Percentiles rank a stretch among this genome's conserved stretches.
Evolutionary conservation across 73 alveolate genomes (phyloP).

Genomic region (Stentor coeruleus): DNA sequence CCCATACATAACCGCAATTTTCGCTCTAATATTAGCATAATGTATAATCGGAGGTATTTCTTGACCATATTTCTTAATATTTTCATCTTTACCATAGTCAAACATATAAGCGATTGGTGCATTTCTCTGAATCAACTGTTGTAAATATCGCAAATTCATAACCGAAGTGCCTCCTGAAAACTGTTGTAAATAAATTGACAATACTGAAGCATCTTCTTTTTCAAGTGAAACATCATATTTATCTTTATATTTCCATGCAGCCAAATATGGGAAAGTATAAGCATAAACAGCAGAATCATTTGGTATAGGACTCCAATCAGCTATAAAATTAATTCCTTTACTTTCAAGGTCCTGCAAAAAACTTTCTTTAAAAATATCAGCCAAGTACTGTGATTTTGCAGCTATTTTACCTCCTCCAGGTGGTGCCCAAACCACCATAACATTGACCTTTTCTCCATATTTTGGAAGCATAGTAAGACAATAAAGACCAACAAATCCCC

Average conservation of each 20-base stretch:
- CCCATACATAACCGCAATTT: background rate
- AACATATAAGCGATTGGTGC: background rate
- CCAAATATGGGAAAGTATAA: background rate
- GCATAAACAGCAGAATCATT: background rate
- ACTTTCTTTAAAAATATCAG: background rate
- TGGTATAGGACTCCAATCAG: background rate
- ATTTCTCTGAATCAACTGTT: background rate
- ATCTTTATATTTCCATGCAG: background rate
- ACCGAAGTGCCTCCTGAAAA: background rate
- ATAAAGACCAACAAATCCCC: constrained; percentile 35
- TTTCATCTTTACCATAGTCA: constrained; percentile 42
- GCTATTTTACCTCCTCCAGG: constrained; percentile 3
- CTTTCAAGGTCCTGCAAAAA: background rate
- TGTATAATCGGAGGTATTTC: constrained; percentile 19
- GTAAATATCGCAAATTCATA: background rate
- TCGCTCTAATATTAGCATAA: background rate
- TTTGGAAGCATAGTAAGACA: background rate
- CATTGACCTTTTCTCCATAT: constrained; percentile 10
- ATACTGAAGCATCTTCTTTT: background rate
- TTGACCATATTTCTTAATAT: constrained; percentile 30
- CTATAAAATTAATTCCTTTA: background rate
- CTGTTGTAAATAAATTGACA: constrained; percentile 2
- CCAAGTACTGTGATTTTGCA: background rate
- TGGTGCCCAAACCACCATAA: background rate
- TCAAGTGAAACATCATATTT: background rate